Base-by-base conservation (phyloP, 2,329 filamentous ascomycete species). In the Beauveria sp. region DNA sequence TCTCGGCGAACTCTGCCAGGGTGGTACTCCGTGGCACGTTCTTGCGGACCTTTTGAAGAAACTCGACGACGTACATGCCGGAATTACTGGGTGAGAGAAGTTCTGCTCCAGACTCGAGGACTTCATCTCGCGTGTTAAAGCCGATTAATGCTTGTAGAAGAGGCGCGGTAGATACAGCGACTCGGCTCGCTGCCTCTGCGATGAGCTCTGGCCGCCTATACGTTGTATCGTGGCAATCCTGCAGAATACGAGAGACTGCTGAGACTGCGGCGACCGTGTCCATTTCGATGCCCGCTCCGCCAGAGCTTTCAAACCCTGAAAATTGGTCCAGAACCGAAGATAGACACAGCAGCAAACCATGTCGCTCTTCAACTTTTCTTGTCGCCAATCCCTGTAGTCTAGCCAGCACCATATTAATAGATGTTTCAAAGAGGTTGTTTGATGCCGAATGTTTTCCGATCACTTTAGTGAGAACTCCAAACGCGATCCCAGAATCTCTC, bases 281-380 rank as follows among this genome's bases (percentile, higher is more conserved):
- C 3, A 75, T 62, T 3, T 70, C 61, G 14, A 66, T 56, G 8
- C 66, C 60, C 14, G 71, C 52, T 12, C 69, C 57, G 10, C 56
- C 61, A 5, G 70, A 22, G 20, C n/a, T 52, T 26, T 31, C 52
- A 22, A 79, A 62, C 3, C 66, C 67, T 0, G 80, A 77, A 12
- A 83, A 67, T 6, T 72, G 71, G 57, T 86, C 79, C 4, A 87
- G 68, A 0, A 88, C 74, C 5, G 83, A 79, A 1, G 87, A 82
- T n/a, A 89, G 74, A 34, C 82, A 81, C 8, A 88, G 72, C 0
- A 90, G 69, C 5, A 90, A 73, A 0, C 89, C 89, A 68, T 92
- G 89, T 1, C 85, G 79, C 68, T 89, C 86, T 68, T 90, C 88
- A 2, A 87, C 82, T 67, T 91, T 85, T 38, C 87, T 79, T 26